A percentile compares a stretch with the other conserved stretches of the same genome.
Conservation (phyloP, 331 rosid genomes). For the Dryas integrifolia region DNA sequence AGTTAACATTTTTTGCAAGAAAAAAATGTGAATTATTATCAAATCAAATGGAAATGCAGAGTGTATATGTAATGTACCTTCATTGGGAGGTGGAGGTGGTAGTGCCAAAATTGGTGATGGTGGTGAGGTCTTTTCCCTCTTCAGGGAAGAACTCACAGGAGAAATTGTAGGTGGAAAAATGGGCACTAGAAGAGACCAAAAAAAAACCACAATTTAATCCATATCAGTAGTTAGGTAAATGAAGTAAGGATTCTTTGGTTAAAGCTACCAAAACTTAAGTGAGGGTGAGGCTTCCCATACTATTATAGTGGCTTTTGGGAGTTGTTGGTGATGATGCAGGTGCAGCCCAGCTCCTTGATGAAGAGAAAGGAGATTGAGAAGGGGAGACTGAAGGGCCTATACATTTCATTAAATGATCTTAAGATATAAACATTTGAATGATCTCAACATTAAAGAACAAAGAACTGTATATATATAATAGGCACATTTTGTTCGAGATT, state of each 20-base stretch:
- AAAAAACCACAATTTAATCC: background rate
- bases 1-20: conserved; percentile 18
- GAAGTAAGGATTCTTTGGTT: conserved; percentile 12
- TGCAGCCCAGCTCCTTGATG: conserved; percentile 37
- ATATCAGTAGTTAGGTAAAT: conserved; percentile 19
- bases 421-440: background rate
- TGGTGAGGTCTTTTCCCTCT: conserved; percentile 51
- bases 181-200: conserved; percentile 48
- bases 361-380: conserved; percentile 43
- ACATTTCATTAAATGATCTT: conserved; percentile 13
- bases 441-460: background rate
- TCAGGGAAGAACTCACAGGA: conserved; percentile 55
- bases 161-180: conserved; percentile 52
- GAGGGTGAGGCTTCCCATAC: conserved; percentile 43
- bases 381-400: conserved; percentile 54
- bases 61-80: conserved; percentile 41
- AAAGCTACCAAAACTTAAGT: conserved; percentile 18
- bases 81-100: conserved; percentile 91
- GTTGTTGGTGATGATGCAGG: conserved; percentile 58
- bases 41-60: conserved; percentile 8
- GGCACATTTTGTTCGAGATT: conserved; percentile 2
- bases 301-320: conserved; percentile 40
- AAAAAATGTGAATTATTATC: background rate
- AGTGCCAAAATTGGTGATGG: conserved; percentile 58
- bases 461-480: background rate